phyloP scores from a whole-genome alignment of 75 land plant genomes.

The Larix kaempferi region DNA sequence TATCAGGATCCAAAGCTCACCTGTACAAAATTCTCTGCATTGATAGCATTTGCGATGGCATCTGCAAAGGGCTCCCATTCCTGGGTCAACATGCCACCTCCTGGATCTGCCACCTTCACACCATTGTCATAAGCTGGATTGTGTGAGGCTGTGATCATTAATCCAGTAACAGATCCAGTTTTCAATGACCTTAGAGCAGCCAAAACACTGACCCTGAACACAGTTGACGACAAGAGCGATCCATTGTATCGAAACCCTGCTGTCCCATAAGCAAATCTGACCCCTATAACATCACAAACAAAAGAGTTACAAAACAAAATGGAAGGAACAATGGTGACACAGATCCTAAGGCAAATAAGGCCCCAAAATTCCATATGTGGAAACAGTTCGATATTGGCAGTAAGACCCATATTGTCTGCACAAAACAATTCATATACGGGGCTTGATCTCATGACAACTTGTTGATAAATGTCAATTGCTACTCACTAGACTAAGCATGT shows the following conservation, averaged over 20 bases:
- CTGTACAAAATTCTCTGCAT: slow-evolving; percentile 35
- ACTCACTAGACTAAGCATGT: neutral
- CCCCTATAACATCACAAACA: slow-evolving; percentile 34
- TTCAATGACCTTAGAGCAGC: slow-evolving; percentile 75
- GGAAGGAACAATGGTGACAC: neutral
- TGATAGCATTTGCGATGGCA: slow-evolving; percentile 60
- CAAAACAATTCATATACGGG: neutral
- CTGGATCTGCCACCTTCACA: slow-evolving; percentile 85
- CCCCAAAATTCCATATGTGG: neutral
- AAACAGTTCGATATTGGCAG: neutral
- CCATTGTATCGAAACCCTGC: slow-evolving; percentile 85
- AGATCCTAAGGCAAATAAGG: neutral
- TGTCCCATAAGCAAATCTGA: slow-evolving; percentile 84
- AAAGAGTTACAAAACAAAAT: neutral
- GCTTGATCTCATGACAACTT: neutral
- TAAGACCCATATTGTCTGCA: neutral
- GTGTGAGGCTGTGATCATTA: slow-evolving; percentile 98
- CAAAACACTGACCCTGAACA: slow-evolving; percentile 74
- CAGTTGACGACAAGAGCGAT: slow-evolving; percentile 53
- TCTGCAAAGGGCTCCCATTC: slow-evolving; percentile 92
- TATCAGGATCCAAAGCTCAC: slow-evolving; percentile 23
- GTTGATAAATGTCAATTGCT: neutral
- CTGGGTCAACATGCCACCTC: slow-evolving; percentile 83
- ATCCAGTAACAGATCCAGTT: slow-evolving; percentile 55
- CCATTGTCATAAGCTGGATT: slow-evolving; percentile 86